Conservation (phyloP, 2,329 filamentous ascomycete genomes). For the Sporothrix inflata region DNA sequence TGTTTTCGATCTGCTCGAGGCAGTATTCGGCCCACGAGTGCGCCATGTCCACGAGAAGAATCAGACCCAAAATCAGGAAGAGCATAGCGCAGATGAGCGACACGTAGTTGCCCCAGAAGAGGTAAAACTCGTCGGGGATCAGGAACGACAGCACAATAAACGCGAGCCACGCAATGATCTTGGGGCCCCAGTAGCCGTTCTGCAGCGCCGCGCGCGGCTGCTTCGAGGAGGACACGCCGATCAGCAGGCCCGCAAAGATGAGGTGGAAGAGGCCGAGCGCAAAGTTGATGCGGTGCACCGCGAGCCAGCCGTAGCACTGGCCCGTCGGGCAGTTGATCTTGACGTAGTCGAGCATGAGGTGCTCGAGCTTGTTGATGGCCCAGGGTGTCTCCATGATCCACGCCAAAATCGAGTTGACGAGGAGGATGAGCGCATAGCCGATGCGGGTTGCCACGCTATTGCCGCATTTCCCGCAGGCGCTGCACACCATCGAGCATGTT, state of each 20-base stretch:
- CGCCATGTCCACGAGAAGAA: slow-evolving; percentile 90
- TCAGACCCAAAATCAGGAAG: slow-evolving; percentile 88
- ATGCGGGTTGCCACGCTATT: slow-evolving; percentile 98
- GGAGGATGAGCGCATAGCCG: slow-evolving; percentile 90
- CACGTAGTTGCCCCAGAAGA: slow-evolving; percentile 94
- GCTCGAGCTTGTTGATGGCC: slow-evolving; percentile 94
- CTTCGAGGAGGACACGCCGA: slow-evolving; percentile 85
- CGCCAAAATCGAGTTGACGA: slow-evolving; percentile 93
- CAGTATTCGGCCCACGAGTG: slow-evolving; percentile 98
- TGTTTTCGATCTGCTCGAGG: slow-evolving; percentile 87
- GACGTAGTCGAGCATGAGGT: slow-evolving; percentile 92
- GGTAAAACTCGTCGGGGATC: slow-evolving; percentile 92
- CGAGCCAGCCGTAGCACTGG: slow-evolving; percentile 92
- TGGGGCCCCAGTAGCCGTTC: slow-evolving; percentile 99
- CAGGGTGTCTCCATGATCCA: slow-evolving; percentile 99
- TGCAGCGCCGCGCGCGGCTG: slow-evolving; percentile 86
- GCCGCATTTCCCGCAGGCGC: slow-evolving; percentile 92
- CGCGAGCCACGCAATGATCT: slow-evolving; percentile 84
- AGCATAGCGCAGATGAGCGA: slow-evolving; percentile 86
- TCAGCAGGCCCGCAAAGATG: slow-evolving; percentile 78
- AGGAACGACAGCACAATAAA: slow-evolving; percentile 92
- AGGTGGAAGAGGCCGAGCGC: slow-evolving; percentile 93
- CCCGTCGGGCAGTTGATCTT: slow-evolving; percentile 90
- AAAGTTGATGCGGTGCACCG: slow-evolving; percentile 97
- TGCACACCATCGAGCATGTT: slow-evolving; percentile 94